Base-by-base conservation (phyloP, 2,329 filamentous ascomycete genomes). In the Neofusicoccum sp. region DNA sequence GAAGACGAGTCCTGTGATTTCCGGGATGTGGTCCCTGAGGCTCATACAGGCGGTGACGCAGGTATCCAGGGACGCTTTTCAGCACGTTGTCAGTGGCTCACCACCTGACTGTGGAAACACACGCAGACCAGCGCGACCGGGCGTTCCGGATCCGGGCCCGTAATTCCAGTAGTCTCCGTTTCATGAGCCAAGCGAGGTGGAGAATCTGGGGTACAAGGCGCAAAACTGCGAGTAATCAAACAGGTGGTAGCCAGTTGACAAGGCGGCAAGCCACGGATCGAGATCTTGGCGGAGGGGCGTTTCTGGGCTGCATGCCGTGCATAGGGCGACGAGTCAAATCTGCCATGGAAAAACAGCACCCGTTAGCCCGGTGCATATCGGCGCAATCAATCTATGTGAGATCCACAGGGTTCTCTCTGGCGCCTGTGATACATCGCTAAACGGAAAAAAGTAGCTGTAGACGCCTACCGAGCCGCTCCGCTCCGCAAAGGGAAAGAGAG, bases 171-270 rank as follows among this genome's bases (percentile, higher is more conserved):
- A 28, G 36, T 33, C n/a, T 56, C 51, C 28, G 51, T 56, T 56
- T 56, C 51, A 56, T 56, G 51, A 56, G 51, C 51, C 38, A 56
- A 56, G 51, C 51, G 51, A 56, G 38, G 51, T 56, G 51, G 51
- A 43, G 51, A 56, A 33, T 56, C 51, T 56, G 51, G 51, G 51
- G 54, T 36, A 47, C 54, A 58, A 36, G 54, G 31, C 28, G 44
- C 43, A 12, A 45, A 5, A 33, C 30, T 14, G 54, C 43, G 11
- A n/a, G 7, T 24, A 47, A 38, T 36, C 20, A 45, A 45, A 38
- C 31, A 11, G 30, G 28, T 16, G 12, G 43, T 12, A 26, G 16
- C 9, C 41, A 20, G 26, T 41, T 24, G 49, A 34, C 26, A 31
- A 6, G 26, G 51, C 28, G 51, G 51, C 38, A 56, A 34, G 51